Base-by-base conservation (phyloP, 306 rosid species). In the Prunus armeniaca region DNA sequence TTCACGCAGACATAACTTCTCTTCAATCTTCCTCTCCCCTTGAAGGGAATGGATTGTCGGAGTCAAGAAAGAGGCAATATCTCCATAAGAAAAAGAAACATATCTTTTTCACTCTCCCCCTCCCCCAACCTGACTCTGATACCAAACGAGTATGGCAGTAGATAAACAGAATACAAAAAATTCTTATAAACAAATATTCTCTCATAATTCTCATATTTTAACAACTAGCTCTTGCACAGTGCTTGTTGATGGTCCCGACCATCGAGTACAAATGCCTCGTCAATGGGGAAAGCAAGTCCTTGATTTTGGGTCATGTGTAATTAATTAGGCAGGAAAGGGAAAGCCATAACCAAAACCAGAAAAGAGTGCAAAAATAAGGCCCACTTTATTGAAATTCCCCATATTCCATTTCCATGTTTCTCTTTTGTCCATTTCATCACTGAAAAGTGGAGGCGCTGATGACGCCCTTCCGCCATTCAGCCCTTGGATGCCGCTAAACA, bases 361-460 rank as follows among this genome's bases (percentile, higher is more conserved):
- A 81, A 54, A 3, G 20, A 46, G 47, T 20, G 73, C 58, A 27
- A 75, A 70, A 75, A 41, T 28, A 76, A 49, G 19, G 9, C 63
- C 64, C 47, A 18, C 78, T 65, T 54, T 79, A 22, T 20, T 17
- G 79, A 61, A 78, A 69, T 77, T n/a, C 72, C 69, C 30, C 63
- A 73, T 46, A 63, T 79, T 69, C 71, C 72, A 71, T 34, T 78
- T 66, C 67, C 75, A 70, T 24, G 55, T 28, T 32, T 56, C 47
- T 57, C 24, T 76, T 83, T 78, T 73, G 72, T 68, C 78, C 67
- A 78, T 30, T 67, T 62, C 20, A 62, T 54, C 13, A 55, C 63
- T 71, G 78, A 78, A 83, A 84, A 79, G 84, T 83, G 75, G 73
- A 82, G 91, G 89, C 96, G 93, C 76, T 50, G 87, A 84, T 84